Evolutionary conservation across 2,329 filamentous ascomycete genomes (phyloP).

Genomic region (Aspergillus piperis): DNA sequence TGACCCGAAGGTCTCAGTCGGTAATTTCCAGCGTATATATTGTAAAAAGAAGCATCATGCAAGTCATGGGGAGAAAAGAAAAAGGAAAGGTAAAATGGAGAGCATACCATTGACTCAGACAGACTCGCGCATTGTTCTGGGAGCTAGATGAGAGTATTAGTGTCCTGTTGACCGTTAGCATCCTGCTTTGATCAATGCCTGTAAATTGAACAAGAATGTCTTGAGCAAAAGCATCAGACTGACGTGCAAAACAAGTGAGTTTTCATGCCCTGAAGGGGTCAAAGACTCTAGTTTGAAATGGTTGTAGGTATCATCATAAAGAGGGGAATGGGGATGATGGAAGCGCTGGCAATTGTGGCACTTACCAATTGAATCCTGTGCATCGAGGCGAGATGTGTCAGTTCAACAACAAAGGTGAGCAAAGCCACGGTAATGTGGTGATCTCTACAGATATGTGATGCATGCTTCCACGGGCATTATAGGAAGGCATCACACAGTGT

Average conservation of each 20-base stretch:
- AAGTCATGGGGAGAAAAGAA: conserved; percentile 21
- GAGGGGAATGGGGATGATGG: conserved; percentile 31
- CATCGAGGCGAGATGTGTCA: conserved; percentile 10
- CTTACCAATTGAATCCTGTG: conserved; percentile 30
- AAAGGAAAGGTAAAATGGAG: conserved; percentile 38
- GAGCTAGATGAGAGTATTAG: conserved; percentile 5
- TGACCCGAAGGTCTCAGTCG: conserved; percentile 72
- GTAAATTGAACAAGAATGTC: conserved; percentile 9
- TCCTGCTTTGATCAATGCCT: background rate
- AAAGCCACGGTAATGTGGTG: background rate
- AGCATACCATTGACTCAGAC: conserved; percentile 28
- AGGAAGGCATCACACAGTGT: conserved; percentile 15
- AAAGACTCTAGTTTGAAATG: conserved; percentile 95
- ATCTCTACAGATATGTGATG: conserved; percentile 5
- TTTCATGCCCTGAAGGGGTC: conserved; percentile 79
- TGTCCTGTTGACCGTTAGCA: conserved; percentile 11
- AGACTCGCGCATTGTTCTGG: background rate
- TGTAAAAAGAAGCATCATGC: conserved; percentile 60
- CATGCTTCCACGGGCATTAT: conserved; percentile 14
- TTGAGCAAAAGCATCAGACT: conserved; percentile 68
- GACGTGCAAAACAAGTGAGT: conserved; percentile 75
- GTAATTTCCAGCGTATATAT: conserved; percentile 91
- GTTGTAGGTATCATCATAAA: conserved; percentile 79
- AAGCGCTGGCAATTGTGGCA: conserved; percentile 6
- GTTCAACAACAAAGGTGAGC: conserved; percentile 7